A percentile compares a stretch with the other conserved stretches of the same genome.
Evolutionary conservation across 495 filamentous ascomycete species (phyloP).

Genomic region (Aspergillus biplanus): DNA sequence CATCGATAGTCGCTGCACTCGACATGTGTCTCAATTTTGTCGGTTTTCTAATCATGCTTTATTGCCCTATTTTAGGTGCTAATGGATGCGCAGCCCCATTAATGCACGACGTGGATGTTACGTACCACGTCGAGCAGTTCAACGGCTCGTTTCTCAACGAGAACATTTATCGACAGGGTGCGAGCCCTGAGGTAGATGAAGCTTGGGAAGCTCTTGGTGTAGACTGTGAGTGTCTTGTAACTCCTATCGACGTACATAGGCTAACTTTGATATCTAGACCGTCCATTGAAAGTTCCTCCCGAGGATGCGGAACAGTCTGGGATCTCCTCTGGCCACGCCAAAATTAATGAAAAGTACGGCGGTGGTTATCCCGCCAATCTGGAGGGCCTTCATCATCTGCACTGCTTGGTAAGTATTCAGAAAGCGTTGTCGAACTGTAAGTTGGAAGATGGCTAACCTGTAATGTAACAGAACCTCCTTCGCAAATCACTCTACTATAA

Average conservation of each 20-base stretch:
- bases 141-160: slow-evolving; percentile 58
- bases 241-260: background rate
- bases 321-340: slow-evolving; percentile 50
- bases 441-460: background rate
- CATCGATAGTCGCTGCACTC: background rate
- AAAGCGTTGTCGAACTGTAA: background rate
- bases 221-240: slow-evolving; percentile 41
- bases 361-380: slow-evolving; percentile 58
- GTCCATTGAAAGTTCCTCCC: slow-evolving; percentile 40
- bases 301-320: slow-evolving; percentile 44
- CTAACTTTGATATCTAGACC: slow-evolving; percentile 31
- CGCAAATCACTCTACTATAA: slow-evolving; percentile 60
- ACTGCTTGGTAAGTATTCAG: slow-evolving; percentile 50
- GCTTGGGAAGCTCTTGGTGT: slow-evolving; percentile 60
- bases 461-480: slow-evolving; percentile 49
- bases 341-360: slow-evolving; percentile 54
- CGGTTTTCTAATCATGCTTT: background rate
- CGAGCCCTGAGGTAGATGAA: slow-evolving; percentile 58
- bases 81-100: slow-evolving; percentile 3
- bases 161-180: slow-evolving; percentile 54
- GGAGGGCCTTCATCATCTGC: slow-evolving; percentile 61
- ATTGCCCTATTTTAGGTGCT: background rate
- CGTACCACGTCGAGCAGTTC: slow-evolving; percentile 38
- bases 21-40: background rate
- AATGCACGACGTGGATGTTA: slow-evolving; percentile 26